Evolutionary conservation across 2,329 filamentous ascomycete species (phyloP), one percentile per base, ranked within the genome.

Genomic region (Colletotrichum sp.): DNA sequence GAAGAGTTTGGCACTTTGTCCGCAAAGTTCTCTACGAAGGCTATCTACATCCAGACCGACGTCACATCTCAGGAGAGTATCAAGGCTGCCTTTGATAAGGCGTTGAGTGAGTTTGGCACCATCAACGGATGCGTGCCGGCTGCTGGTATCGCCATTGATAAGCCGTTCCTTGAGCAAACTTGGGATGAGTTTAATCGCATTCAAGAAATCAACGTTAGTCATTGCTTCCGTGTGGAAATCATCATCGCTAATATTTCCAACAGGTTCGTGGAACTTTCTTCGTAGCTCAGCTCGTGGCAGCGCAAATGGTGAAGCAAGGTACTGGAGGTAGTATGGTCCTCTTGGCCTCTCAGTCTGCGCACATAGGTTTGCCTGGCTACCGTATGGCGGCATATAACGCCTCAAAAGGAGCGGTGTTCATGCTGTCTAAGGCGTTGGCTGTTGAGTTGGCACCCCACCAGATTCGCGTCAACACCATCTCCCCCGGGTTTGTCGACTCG

Each of bases 261-360:
- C 48, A 86, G 85, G 83, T 87, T 3, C 79, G 83, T 3, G 86
- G 86, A 30, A 85, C 85, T 0, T 87, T 87, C 77, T 87, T 87
- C 60, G 79, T 82, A 3, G 83, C 81, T 12, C 86, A 88, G 61
- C 79, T 85, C 2, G 83, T 81, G 7, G 80, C 84, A 5, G 83
- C 84, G 34, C 83, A 87, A 34, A 84, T 88, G 77, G 78, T 85
- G 64, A 83, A 84, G 70, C 85, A 87, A 76, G 80, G 80, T 1
- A 84, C 76, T 6, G 79, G 80, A 1, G 86, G 86, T 26, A 86
- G 84, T 67, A 83, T 87, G 24, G 82, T 87, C 9, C 82, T 82
- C 28, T 81, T 86, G 34, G 83, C 84, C 28, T 85, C 84, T 4
- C 83, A 84, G 52, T 82, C 83, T 8, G 81, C 83, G 7, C 83